Conservation (phyloP, 345 rosid species). For the Pistacia vera region DNA sequence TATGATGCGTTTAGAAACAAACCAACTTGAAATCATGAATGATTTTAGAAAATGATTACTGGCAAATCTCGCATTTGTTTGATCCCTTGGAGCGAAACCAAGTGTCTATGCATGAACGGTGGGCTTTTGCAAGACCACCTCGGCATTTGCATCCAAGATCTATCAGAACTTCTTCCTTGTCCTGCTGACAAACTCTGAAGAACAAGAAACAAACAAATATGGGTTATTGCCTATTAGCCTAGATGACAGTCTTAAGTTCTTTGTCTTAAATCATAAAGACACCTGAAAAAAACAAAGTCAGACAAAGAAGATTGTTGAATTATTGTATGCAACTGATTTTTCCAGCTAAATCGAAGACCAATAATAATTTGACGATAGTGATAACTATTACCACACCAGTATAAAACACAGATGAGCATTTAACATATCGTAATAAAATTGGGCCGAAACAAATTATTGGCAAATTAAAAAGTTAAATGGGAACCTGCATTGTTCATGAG, state of each 20-base stretch:
- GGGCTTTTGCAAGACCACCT: constrained; percentile 82
- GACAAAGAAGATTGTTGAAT: neutral
- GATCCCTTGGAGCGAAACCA: constrained; percentile 91
- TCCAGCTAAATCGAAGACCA: neutral
- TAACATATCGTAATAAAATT: neutral
- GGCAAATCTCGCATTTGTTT: constrained; percentile 91
- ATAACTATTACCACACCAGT: neutral
- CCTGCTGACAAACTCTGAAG: constrained; percentile 83
- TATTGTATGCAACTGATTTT: neutral
- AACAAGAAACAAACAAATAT: constrained; percentile 14
- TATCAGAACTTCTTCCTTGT: constrained; percentile 77
- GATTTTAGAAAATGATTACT: constrained; percentile 43
- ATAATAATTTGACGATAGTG: neutral
- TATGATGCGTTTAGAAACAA: neutral
- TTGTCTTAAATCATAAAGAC: neutral
- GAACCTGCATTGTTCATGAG: constrained; percentile 83
- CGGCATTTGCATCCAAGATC: constrained; percentile 88
- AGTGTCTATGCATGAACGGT: constrained; percentile 78
- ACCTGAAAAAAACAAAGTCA: neutral
- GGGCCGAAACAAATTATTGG: neutral
- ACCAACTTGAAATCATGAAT: neutral
- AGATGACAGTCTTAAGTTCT: neutral
- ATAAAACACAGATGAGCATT: neutral
- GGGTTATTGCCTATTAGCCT: neutral
- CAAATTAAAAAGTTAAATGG: neutral